These are phyloP conservation scores for Kregervanrija pseudodelftensis DNA, from an alignment of 805 yeast species.

Conservation along the genomic window DNA sequence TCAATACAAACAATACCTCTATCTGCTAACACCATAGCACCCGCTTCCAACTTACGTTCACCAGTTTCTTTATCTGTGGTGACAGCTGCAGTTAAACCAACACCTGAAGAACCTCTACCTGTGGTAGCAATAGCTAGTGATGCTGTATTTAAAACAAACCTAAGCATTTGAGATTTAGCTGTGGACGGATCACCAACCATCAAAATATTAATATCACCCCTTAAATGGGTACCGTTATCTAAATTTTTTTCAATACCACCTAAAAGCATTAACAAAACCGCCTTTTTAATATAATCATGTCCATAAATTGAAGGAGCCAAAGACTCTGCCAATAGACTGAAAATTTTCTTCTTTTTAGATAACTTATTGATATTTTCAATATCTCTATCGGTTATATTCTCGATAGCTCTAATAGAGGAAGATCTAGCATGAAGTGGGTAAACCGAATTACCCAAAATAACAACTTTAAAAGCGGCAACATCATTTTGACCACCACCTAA, in stretches of 20 bases:
- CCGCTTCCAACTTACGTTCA: conserved; percentile 93
- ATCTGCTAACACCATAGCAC: conserved; percentile 98
- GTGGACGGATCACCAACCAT: conserved; percentile 99
- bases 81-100: conserved; percentile 98
- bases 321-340: conserved; percentile 74
- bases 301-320: conserved; percentile 96
- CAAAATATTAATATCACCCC: conserved; percentile 93
- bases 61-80: conserved; percentile 96
- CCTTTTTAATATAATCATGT: conserved; percentile 83
- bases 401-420: conserved; percentile 55
- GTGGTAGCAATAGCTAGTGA: conserved; percentile 95
- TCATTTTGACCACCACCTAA: conserved; percentile 66
- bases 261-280: conserved; percentile 80
- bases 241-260: conserved; percentile 95
- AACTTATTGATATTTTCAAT: conserved; percentile 79
- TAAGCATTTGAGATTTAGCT: conserved; percentile 90
- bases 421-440: conserved; percentile 86
- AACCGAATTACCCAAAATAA: conserved; percentile 82
- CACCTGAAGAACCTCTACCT: conserved; percentile 99
- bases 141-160: conserved; percentile 94
- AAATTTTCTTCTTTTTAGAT: conserved; percentile 62
- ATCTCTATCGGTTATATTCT: conserved; percentile 72
- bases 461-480: conserved; percentile 68
- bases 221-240: conserved; percentile 90
- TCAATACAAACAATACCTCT: conserved; percentile 97